These are phyloP conservation scores for Dactylis glomerata DNA, from an alignment of 176 grass and related monocot species.

Conservation along the genomic window DNA sequence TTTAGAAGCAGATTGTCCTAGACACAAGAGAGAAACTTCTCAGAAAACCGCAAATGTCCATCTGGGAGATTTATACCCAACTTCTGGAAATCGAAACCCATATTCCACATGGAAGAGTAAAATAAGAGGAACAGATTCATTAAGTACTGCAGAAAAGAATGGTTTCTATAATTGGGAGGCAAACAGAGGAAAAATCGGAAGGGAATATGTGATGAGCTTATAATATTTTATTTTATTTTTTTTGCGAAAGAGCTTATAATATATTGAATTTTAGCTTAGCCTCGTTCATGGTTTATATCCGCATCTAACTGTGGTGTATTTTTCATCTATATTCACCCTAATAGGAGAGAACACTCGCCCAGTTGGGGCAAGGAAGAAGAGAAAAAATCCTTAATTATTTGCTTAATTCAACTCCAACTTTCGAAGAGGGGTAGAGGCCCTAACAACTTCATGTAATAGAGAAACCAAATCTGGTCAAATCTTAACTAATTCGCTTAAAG, in stretches of 20 bases:
- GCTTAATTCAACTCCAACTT: not conserved
- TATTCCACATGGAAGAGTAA: not conserved
- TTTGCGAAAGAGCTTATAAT: too few species aligned
- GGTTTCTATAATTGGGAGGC: not conserved
- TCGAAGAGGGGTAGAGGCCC: not conserved
- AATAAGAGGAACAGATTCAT: not conserved
- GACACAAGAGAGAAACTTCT: not conserved
- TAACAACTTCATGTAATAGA: not conserved
- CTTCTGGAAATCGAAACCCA: not conserved
- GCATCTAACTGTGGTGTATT: not conserved
- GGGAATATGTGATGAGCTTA: not conserved
- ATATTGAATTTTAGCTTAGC: constrained; percentile 6
- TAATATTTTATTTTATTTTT: too few species aligned
- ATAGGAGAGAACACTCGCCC: not conserved
- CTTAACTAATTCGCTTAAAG: not conserved
- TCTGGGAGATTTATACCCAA: not conserved
- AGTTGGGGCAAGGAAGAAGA: not conserved
- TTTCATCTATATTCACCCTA: not conserved
- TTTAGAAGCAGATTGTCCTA: not conserved
- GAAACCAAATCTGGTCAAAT: not conserved
- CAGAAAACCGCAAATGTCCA: not conserved
- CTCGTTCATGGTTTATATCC: not conserved
- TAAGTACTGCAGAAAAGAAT: not conserved
- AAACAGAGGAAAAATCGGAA: not conserved
- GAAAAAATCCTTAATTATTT: not conserved